phyloP scores from a whole-genome alignment of 176 grass and related monocot species.

The Alloteropsis semialata region DNA sequence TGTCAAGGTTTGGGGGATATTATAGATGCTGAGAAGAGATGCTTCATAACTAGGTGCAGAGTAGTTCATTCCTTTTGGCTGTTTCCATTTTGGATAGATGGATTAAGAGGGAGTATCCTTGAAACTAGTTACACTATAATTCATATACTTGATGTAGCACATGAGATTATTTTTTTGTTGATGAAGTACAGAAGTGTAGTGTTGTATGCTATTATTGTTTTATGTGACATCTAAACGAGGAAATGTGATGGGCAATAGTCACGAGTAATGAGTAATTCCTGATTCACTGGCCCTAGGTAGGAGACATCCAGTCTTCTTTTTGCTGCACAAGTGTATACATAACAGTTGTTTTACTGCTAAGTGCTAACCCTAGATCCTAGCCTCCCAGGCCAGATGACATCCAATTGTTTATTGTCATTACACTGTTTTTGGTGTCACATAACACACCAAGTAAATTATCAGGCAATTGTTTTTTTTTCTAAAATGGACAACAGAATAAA shows the following conservation, averaged over 20 bases:
- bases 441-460: neutral
- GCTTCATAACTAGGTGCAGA: constrained; percentile 10
- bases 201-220: constrained; percentile 9
- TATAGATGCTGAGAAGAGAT: constrained; percentile 62
- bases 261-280: neutral
- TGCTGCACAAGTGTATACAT: neutral
- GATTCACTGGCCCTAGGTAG: constrained; percentile 1
- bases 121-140: constrained; percentile 4
- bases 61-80: constrained; percentile 25
- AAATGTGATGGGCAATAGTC: neutral
- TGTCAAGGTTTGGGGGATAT: constrained; percentile 78
- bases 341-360: neutral
- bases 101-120: constrained; percentile 19
- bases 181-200: constrained; percentile 28
- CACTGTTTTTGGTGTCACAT: neutral
- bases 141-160: constrained; percentile 22
- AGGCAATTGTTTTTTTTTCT: neutral
- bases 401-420: neutral
- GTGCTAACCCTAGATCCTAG: neutral
- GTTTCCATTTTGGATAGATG: constrained; percentile 29
- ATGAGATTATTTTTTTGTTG: constrained; percentile 26
- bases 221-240: constrained; percentile 17
- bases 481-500: neutral
- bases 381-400: neutral
- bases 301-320: neutral